These are phyloP conservation scores for Rhizopogon parksii DNA, from an alignment of 1,284 basidiomycete species.

Conservation along the genomic window DNA sequence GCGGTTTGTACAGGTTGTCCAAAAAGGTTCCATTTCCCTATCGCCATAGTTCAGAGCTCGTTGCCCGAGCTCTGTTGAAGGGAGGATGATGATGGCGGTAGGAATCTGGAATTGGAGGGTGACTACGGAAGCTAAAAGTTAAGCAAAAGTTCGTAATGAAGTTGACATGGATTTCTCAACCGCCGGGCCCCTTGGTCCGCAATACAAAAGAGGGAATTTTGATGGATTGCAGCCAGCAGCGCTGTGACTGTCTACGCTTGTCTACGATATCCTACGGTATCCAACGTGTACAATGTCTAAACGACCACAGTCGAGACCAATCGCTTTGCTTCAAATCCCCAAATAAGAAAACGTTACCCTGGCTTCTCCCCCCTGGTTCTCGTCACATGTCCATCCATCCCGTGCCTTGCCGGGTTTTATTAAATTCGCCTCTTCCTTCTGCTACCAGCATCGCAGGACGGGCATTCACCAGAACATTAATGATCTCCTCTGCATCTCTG, in stretches of 20 bases:
- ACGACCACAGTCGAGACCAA: too few relatives aligned
- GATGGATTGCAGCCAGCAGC: neutral
- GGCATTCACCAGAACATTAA: too few relatives aligned
- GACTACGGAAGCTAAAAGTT: conserved; percentile 5
- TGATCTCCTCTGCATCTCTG: neutral
- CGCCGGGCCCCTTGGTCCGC: conserved; percentile 2
- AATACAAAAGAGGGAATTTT: conserved; percentile 14
- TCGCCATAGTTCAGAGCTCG: conserved; percentile 18
- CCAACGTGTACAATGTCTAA: neutral
- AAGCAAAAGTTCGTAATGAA: conserved; percentile 6
- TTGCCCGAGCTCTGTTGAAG: conserved; percentile 6
- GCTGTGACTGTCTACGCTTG: too few relatives aligned
- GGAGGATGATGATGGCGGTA: neutral
- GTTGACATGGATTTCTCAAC: conserved; percentile 18
- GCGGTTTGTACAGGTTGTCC: conserved; percentile 21
- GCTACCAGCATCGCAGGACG: too few relatives aligned
- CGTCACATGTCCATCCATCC: neutral
- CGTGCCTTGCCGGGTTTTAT: conserved; percentile 1
- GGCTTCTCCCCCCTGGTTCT: conserved; percentile 1
- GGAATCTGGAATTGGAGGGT: conserved; percentile 2
- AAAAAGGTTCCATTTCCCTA: conserved; percentile 33
- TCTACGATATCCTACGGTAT: neutral
- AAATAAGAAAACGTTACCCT: neutral
- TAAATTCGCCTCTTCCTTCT: too few relatives aligned
- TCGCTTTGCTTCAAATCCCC: neutral